Conservation (phyloP, 768 basidiomycete genomes). For the Termitomyces sp. region DNA sequence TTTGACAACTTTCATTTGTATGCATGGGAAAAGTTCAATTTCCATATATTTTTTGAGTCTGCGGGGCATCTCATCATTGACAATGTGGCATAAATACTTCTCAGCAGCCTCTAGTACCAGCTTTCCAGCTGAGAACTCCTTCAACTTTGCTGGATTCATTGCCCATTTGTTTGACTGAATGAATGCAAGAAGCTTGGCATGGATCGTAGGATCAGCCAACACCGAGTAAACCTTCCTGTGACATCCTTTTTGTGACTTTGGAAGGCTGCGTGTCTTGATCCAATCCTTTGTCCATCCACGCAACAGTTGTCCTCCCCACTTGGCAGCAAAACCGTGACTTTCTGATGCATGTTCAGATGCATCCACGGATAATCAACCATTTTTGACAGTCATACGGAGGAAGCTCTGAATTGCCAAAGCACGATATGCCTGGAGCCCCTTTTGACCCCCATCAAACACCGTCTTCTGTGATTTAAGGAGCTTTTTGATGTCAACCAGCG, state of each 20-base stretch:
- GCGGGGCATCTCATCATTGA: conserved; percentile 31
- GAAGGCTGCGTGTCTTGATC: no score
- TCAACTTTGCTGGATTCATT: conserved; percentile 33
- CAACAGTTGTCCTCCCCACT: no score
- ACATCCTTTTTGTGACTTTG: no score
- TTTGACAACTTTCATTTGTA: conserved; percentile 29
- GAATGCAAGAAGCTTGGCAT: conserved; percentile 27
- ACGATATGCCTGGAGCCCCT: background rate
- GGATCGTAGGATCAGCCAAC: conserved; percentile 25
- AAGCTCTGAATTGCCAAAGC: background rate
- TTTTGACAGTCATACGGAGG: background rate
- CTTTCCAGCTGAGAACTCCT: conserved; percentile 23
- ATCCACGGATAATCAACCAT: background rate
- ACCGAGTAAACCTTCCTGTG: conserved; percentile 13
- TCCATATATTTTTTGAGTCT: conserved; percentile 34
- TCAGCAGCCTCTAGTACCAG: conserved; percentile 25
- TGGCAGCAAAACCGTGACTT: no score
- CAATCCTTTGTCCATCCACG: no score
- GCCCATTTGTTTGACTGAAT: conserved; percentile 35
- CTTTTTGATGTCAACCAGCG: no score
- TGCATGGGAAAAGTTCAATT: conserved; percentile 30
- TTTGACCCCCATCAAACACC: background rate
- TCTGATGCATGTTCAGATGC: no score
- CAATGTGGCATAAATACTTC: conserved; percentile 10
- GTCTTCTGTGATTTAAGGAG: no score